Evolutionary conservation across 306 rosid genomes (phyloP).

Genomic region (Gastrolobium bilobum): DNA sequence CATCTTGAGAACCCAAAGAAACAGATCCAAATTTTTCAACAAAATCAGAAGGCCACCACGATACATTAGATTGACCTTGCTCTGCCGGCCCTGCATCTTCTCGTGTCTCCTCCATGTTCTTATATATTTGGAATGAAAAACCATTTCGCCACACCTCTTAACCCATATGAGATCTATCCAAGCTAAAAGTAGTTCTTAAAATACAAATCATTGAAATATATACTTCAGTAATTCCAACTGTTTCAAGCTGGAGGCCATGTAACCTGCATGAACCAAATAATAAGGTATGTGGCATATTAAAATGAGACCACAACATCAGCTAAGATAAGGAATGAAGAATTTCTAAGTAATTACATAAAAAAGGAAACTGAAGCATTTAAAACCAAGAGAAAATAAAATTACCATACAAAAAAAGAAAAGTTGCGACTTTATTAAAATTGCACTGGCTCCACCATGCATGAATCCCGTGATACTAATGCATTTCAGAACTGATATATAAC

Average conservation of each 20-base stretch:
- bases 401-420: constrained; percentile 21
- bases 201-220: constrained; percentile 50
- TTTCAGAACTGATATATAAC: constrained; percentile 37
- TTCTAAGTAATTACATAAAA: constrained; percentile 30
- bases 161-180: constrained; percentile 72
- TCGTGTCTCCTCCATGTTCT: constrained; percentile 94
- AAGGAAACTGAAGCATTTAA: constrained; percentile 24
- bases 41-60: constrained; percentile 97
- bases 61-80: constrained; percentile 87
- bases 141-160: constrained; percentile 81
- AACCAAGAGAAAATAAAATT: constrained; percentile 37
- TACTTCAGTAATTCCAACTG: constrained; percentile 54
- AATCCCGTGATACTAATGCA: constrained; percentile 37
- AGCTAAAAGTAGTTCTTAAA: constrained; percentile 55
- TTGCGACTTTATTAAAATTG: constrained; percentile 30
- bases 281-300: constrained; percentile 32
- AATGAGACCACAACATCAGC: constrained; percentile 14
- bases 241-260: constrained; percentile 79
- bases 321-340: constrained; percentile 9
- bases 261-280: constrained; percentile 64
- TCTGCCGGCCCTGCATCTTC: constrained; percentile 85
- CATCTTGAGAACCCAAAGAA: constrained; percentile 84
- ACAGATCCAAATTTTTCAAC: constrained; percentile 87
- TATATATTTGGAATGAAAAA: constrained; percentile 69
- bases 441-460: constrained; percentile 19